Conservation (phyloP, 352 stramenopile species). For the Phytophthora fragariae region DNA sequence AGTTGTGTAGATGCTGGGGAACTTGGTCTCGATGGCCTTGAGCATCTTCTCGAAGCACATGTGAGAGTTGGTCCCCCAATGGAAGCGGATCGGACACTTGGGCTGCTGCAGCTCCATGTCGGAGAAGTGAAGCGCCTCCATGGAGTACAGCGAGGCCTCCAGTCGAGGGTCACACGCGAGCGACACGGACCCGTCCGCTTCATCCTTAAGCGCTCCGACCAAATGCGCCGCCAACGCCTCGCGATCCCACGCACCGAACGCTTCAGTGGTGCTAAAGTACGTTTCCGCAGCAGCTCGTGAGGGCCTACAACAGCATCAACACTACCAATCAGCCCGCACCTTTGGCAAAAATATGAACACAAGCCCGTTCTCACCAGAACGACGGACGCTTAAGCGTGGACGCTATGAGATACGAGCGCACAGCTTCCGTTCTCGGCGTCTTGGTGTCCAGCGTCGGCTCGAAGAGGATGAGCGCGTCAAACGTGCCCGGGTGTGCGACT, state of each 20-base stretch:
- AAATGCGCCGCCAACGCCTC: conserved; percentile 36
- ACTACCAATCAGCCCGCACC: no score
- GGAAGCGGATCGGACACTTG: conserved; percentile 45
- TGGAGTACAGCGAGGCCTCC: conserved; percentile 51
- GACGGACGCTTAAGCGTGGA: conserved; percentile 31
- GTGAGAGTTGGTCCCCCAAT: conserved; percentile 45
- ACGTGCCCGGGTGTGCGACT: conserved; percentile 41
- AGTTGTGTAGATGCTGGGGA: conserved; percentile 54
- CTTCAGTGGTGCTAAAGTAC: conserved; percentile 19
- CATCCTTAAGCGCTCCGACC: conserved; percentile 23
- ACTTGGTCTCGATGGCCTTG: conserved; percentile 28
- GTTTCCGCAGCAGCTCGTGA: conserved; percentile 31
- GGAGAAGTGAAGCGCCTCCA: conserved; percentile 34
- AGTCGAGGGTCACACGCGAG: conserved; percentile 47
- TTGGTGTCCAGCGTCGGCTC: conserved; percentile 44
- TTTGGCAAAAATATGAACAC: no score
- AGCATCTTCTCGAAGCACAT: conserved; percentile 46
- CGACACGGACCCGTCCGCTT: conserved; percentile 26
- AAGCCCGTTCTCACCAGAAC: conserved; percentile 19
- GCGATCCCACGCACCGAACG: conserved; percentile 34
- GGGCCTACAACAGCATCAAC: conserved; percentile 8
- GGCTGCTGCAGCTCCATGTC: conserved; percentile 35
- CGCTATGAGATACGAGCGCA: conserved; percentile 39
- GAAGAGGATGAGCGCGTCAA: conserved; percentile 53
- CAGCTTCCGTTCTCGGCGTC: conserved; percentile 21